phyloP scores from a whole-genome alignment of 306 rosid species.

The Luffa acutangula region DNA sequence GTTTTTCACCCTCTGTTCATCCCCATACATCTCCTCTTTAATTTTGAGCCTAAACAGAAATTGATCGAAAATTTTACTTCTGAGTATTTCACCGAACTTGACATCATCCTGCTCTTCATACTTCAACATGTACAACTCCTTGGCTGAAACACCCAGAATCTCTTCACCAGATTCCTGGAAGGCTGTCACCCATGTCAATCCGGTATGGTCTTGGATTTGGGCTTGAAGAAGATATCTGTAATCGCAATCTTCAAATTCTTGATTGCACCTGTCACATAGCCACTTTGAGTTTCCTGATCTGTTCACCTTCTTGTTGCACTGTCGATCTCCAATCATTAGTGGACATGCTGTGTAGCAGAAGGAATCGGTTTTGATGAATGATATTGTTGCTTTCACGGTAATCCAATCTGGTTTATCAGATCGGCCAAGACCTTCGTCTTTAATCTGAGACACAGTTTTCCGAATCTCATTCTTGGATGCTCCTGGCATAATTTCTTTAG shows the following conservation, averaged over 20 bases:
- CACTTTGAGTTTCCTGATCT: slow-evolving; percentile 50
- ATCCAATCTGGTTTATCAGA: slow-evolving; percentile 94
- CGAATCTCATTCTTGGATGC: slow-evolving; percentile 67
- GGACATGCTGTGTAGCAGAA: slow-evolving; percentile 98
- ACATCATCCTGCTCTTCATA: slow-evolving; percentile 59
- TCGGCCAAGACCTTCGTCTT: slow-evolving; percentile 88
- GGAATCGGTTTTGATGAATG: slow-evolving; percentile 74
- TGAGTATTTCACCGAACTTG: slow-evolving; percentile 52
- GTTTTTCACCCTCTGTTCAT: slow-evolving; percentile 81
- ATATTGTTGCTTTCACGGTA: slow-evolving; percentile 66
- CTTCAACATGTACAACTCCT: slow-evolving; percentile 67
- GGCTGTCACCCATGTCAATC: slow-evolving; percentile 93
- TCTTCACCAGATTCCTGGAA: slow-evolving; percentile 95
- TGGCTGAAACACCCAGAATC: slow-evolving; percentile 68
- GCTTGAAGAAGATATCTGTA: slow-evolving; percentile 97
- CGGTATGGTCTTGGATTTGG: slow-evolving; percentile 77
- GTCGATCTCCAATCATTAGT: slow-evolving; percentile 87
- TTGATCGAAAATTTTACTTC: slow-evolving; percentile 50
- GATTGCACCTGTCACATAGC: slow-evolving; percentile 93
- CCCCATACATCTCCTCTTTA: slow-evolving; percentile 78
- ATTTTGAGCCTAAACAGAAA: slow-evolving; percentile 72
- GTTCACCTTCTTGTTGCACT: slow-evolving; percentile 77
- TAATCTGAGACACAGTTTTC: slow-evolving; percentile 84
- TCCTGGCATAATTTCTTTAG: slow-evolving; percentile 57
- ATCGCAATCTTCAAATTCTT: slow-evolving; percentile 85